Evolutionary conservation across 2,329 filamentous ascomycete genomes (phyloP).

Genomic region (Diplodia intermedia): DNA sequence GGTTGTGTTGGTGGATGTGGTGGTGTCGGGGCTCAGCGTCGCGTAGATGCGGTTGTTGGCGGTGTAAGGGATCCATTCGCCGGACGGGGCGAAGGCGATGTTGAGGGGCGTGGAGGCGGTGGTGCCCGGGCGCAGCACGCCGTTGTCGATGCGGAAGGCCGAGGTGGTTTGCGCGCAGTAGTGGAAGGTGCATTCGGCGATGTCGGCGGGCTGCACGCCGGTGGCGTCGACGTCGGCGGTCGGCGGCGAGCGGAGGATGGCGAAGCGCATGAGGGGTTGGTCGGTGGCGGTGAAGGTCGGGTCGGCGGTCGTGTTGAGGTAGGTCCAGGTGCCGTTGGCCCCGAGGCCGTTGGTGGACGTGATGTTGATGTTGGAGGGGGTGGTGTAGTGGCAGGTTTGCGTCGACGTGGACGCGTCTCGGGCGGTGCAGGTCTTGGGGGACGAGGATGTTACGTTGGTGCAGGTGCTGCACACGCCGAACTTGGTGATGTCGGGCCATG

Average conservation of each 20-base stretch:
- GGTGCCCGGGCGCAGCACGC: not conserved
- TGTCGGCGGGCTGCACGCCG: not conserved
- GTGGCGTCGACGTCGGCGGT: not conserved
- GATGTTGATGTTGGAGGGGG: not conserved
- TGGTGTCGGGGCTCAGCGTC: not conserved
- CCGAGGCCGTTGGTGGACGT: not conserved
- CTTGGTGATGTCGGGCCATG: not conserved
- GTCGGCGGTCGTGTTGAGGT: not conserved
- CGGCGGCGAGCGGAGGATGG: not conserved
- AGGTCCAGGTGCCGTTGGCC: not conserved
- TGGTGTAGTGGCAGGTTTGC: not conserved
- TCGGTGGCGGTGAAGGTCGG: not conserved
- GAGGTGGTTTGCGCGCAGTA: not conserved
- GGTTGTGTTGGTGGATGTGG: not conserved
- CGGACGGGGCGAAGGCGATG: not conserved
- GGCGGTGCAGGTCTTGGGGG: not conserved
- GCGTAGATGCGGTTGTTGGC: not conserved
- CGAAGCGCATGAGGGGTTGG: not conserved
- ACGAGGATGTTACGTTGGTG: not conserved
- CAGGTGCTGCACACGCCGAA: conserved; percentile 4
- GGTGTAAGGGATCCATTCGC: not conserved
- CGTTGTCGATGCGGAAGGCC: not conserved
- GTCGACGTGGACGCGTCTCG: conserved; percentile 17
- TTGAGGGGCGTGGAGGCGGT: not conserved
- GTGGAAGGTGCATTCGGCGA: not conserved